A percentile compares a stretch with the other conserved stretches of the same genome.
Evolutionary conservation across 371 early-diverging fungal genomes (phyloP).

Genomic region (Mortierella sp.): DNA sequence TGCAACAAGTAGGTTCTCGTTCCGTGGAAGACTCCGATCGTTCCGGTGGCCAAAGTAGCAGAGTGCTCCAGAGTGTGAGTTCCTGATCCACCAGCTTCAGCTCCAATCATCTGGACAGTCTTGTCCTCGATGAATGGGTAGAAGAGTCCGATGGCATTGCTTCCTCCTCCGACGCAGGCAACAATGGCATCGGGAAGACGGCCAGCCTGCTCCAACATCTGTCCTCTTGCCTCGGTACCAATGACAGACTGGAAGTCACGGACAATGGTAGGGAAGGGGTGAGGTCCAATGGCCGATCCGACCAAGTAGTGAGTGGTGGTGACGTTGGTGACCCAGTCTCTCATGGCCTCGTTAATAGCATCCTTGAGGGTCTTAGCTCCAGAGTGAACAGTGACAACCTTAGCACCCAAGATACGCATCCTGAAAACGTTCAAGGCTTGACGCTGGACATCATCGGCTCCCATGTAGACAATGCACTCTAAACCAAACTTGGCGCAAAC

Average conservation of each 20-base stretch:
- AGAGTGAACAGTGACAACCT: slow-evolving; percentile 88
- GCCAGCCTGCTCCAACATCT: slow-evolving; percentile 86
- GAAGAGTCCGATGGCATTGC: slow-evolving; percentile 98
- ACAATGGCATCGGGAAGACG: slow-evolving; percentile 94
- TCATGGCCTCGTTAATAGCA: slow-evolving; percentile 98
- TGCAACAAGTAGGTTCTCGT: slow-evolving; percentile 95
- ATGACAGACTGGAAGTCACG: slow-evolving; percentile 98
- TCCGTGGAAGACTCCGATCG: slow-evolving; percentile 96
- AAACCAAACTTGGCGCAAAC: slow-evolving; percentile 98
- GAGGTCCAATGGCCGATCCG: slow-evolving; percentile 96
- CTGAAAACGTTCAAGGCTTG: slow-evolving; percentile 98
- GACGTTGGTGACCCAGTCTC: slow-evolving; percentile 98
- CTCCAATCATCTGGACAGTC: slow-evolving; percentile 89
- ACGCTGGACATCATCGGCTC: slow-evolving; percentile 94
- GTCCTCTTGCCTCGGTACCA: slow-evolving; percentile 87
- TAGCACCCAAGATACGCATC: slow-evolving; percentile 95
- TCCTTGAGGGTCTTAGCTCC: slow-evolving; percentile 94
- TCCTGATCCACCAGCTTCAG: slow-evolving; percentile 96
- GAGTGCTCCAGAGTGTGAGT: slow-evolving; percentile 90
- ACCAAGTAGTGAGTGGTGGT: slow-evolving; percentile 95
- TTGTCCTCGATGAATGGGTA: slow-evolving; percentile 92
- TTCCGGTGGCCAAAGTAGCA: slow-evolving; percentile 90
- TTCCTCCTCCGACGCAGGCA: slow-evolving; percentile 98
- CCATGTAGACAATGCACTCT: slow-evolving; percentile 98
- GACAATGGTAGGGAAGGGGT: slow-evolving; percentile 96